These are phyloP conservation scores for Metschnikowia similis DNA, from an alignment of 805 yeast genomes.

Conservation along the genomic window DNA sequence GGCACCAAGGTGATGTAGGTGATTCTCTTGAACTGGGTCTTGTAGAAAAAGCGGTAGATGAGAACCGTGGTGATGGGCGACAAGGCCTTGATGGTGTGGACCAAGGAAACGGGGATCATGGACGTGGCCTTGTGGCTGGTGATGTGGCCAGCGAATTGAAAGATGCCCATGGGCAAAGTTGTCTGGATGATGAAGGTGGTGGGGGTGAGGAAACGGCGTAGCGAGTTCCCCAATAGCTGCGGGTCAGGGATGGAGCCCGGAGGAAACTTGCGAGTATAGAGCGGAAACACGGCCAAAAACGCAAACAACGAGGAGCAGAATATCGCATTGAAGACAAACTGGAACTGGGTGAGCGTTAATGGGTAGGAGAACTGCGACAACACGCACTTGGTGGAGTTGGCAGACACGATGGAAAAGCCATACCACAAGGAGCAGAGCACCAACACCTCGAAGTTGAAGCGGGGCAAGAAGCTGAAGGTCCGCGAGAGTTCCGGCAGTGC, in stretches of 20 bases:
- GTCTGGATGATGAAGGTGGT: slow-evolving; percentile 49
- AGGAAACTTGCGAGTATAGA: slow-evolving; percentile 18
- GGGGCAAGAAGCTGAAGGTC: slow-evolving; percentile 9
- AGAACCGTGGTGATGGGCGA: slow-evolving; percentile 86
- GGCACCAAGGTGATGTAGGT: slow-evolving; percentile 82
- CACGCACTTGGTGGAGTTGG: slow-evolving; percentile 76
- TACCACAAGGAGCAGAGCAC: slow-evolving; percentile 75
- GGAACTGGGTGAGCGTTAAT: slow-evolving; percentile 83
- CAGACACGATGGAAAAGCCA: slow-evolving; percentile 70
- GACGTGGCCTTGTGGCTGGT: slow-evolving; percentile 91
- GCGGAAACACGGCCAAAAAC: slow-evolving; percentile 27
- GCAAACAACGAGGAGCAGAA: slow-evolving; percentile 49
- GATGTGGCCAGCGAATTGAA: slow-evolving; percentile 89
- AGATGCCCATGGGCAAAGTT: slow-evolving; percentile 90
- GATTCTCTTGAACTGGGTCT: slow-evolving; percentile 50
- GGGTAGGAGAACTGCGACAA: slow-evolving; percentile 70
- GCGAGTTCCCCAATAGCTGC: slow-evolving; percentile 20
- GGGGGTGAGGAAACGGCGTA: slow-evolving; percentile 49
- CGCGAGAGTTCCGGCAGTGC: slow-evolving; percentile 1
- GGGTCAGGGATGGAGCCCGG: slow-evolving; percentile 19
- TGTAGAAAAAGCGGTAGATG: slow-evolving; percentile 63
- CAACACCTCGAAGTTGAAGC: slow-evolving; percentile 13
- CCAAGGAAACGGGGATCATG: slow-evolving; percentile 87
- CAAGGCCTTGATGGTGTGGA: slow-evolving; percentile 89
- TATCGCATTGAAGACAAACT: slow-evolving; percentile 68